Evolutionary conservation across 768 basidiomycete species (phyloP), one percentile per base, ranked within the genome.

Genomic region (Crucibulum laeve): DNA sequence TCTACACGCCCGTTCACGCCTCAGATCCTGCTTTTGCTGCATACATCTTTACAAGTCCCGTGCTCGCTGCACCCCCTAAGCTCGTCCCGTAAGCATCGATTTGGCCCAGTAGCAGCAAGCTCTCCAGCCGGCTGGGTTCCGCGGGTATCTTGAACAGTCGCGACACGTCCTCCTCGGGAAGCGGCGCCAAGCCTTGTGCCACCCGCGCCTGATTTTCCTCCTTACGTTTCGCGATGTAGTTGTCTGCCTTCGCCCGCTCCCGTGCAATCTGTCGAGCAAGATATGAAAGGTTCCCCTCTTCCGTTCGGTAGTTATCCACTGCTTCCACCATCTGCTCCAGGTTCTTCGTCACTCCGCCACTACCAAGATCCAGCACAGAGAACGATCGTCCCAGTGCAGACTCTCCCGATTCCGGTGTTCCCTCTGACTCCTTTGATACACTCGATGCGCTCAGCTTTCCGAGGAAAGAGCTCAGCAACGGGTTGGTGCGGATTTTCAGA

Each of bases 221-320:
- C 59, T 85, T 89, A 44, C 91, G 81, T 64, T 92, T 93, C 54
- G 79, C 75, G 42, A 93, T 65, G 57, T 85, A 84, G 42, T 74
- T 72, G 44, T 96, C 93, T 39, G 90, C 89, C 47, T 79, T 80
- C 34, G 74, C 65, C 57, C 80, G 84, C 63, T 96, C 93, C 23
- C 93, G 78, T 23, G 84, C 84, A 57, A 94, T 94, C 61, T 94
- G 92, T 43, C 93, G 82, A 35, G 74, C 74, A 52, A 91, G 69
- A 71, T 91, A 96, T 42, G 87, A 91, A 51, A 93, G 76, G 64
- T 95, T 95, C 40, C 90, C 88, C 56, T 94, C 89, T 63, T 96
- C 93, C 43, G 87, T 90, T 55, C 84, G 81, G 67, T 92, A 91
- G 53, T 69, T 77, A 65, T 92, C 90, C 46, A 95, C 71, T 0